Evolutionary conservation across 2,329 filamentous ascomycete genomes (phyloP).

Genomic region (Talaromyces sp.): DNA sequence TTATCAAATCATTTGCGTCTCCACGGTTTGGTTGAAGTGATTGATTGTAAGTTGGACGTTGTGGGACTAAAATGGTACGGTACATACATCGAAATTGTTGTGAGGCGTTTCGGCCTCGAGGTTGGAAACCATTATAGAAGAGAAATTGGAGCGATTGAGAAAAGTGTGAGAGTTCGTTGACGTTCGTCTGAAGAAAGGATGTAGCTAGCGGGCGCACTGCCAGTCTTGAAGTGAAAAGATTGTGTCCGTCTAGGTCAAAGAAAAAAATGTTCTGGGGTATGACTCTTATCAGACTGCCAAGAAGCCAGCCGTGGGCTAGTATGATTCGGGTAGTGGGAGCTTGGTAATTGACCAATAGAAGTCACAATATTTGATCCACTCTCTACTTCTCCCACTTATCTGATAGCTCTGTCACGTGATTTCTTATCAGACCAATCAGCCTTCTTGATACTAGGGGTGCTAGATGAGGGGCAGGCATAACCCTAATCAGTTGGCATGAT

Average conservation of each 20-base stretch:
- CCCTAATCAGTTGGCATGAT: not conserved
- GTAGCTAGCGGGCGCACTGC: not conserved
- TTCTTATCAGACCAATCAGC: not conserved
- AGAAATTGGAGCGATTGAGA: not conserved
- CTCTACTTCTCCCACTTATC: not conserved
- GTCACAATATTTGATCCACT: not conserved
- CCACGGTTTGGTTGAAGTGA: not conserved
- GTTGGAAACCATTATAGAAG: conserved; percentile 20
- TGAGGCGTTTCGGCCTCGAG: conserved; percentile 21
- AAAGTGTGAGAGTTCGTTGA: too few species aligned
- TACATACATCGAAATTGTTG: conserved; percentile 25
- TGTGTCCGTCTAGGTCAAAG: not conserved
- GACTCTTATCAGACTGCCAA: not conserved
- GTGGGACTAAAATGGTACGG: not conserved
- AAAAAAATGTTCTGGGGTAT: conserved; percentile 1
- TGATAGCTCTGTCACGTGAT: not conserved
- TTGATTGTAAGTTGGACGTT: too few species aligned
- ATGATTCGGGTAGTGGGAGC: not conserved
- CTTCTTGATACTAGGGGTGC: not conserved
- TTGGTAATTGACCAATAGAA: not conserved
- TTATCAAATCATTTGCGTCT: not conserved
- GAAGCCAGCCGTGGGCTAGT: not conserved
- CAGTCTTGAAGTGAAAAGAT: not conserved
- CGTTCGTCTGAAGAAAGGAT: too few species aligned
- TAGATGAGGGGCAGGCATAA: not conserved